Evolutionary conservation across 1,284 basidiomycete genomes (phyloP).

Genomic region (Gomphus bonarii): DNA sequence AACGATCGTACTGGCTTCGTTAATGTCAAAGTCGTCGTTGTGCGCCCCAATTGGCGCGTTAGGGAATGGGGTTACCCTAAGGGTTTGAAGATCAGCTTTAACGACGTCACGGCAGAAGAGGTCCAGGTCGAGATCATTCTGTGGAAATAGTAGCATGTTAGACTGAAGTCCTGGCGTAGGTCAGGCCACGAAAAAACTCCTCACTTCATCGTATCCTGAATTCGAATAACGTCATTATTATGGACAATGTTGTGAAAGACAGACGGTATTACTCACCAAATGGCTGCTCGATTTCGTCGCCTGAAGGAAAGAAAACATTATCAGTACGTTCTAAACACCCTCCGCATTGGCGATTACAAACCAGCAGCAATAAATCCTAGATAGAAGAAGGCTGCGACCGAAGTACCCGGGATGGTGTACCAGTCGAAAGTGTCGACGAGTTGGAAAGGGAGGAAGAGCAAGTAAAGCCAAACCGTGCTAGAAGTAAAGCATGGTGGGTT

Average conservation of each 20-base stretch:
- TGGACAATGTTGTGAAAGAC: not conserved
- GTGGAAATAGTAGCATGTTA: not conserved
- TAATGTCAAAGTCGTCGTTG: not conserved
- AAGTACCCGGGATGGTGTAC: conserved; percentile 48
- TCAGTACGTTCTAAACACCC: not conserved
- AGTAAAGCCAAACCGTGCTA: conserved; percentile 58
- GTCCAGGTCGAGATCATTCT: conserved; percentile 59
- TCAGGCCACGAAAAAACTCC: conserved; percentile 9
- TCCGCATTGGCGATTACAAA: conserved; percentile 7
- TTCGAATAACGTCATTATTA: not conserved
- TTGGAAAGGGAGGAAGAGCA: conserved; percentile 61
- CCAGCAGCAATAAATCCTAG: conserved; percentile 56
- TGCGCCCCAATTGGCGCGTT: conserved; percentile 23
- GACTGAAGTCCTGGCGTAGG: not conserved
- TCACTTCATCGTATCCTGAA: conserved; percentile 46
- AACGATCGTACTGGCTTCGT: conserved; percentile 8
- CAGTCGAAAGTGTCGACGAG: conserved; percentile 46
- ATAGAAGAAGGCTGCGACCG: conserved; percentile 55
- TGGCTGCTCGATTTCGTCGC: conserved; percentile 57
- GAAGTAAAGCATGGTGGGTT: not conserved
- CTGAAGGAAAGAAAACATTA: not conserved
- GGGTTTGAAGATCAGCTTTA: conserved; percentile 37
- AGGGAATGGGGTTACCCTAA: conserved; percentile 35
- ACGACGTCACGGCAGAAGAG: conserved; percentile 46
- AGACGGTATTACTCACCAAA: conserved; percentile 34